A percentile compares a stretch with the other conserved stretches of the same genome.
Evolutionary conservation across 2,329 filamentous ascomycete species (phyloP).

Genomic region (Zopfia rhizophila): DNA sequence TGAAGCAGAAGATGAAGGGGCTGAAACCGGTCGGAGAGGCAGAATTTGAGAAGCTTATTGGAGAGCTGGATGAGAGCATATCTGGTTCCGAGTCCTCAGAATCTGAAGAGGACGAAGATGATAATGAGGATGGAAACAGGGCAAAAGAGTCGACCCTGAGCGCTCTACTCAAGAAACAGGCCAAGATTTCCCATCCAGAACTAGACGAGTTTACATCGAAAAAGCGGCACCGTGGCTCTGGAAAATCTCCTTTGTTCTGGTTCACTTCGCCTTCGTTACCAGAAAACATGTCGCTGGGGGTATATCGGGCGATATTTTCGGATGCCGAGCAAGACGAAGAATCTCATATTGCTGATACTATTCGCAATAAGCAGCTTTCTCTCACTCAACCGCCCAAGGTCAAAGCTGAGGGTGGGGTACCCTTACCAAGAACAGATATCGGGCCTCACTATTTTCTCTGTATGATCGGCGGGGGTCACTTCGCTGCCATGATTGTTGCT

Average conservation of each 20-base stretch:
- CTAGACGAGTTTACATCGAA: conserved; percentile 60
- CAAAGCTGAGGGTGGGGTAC: conserved; percentile 67
- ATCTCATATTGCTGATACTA: conserved; percentile 69
- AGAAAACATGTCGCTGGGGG: conserved; percentile 80
- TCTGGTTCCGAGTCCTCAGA: conserved; percentile 84
- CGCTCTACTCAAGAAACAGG: conserved; percentile 83
- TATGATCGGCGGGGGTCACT: conserved; percentile 98
- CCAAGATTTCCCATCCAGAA: conserved; percentile 71
- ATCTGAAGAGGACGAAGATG: conserved; percentile 78
- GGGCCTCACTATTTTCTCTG: conserved; percentile 93
- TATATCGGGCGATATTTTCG: conserved; percentile 86
- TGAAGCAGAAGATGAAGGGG: conserved; percentile 89
- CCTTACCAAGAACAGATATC: conserved; percentile 67
- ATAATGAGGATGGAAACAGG: conserved; percentile 59
- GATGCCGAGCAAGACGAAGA: conserved; percentile 74
- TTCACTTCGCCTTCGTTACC: conserved; percentile 81
- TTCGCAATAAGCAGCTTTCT: conserved; percentile 80
- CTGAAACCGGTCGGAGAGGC: conserved; percentile 75
- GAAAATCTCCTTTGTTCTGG: conserved; percentile 84
- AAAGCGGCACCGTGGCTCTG: conserved; percentile 65
- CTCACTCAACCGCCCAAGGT: conserved; percentile 63
- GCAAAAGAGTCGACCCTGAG: conserved; percentile 77
- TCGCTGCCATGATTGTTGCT: conserved; percentile 95
- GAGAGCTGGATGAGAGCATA: conserved; percentile 87
- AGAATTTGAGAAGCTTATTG: conserved; percentile 88